Percentiles rank a stretch among this genome's conserved stretches.
These are phyloP conservation scores for Cucurbita moschata DNA, from an alignment of 306 rosid species.

Conservation along the genomic window DNA sequence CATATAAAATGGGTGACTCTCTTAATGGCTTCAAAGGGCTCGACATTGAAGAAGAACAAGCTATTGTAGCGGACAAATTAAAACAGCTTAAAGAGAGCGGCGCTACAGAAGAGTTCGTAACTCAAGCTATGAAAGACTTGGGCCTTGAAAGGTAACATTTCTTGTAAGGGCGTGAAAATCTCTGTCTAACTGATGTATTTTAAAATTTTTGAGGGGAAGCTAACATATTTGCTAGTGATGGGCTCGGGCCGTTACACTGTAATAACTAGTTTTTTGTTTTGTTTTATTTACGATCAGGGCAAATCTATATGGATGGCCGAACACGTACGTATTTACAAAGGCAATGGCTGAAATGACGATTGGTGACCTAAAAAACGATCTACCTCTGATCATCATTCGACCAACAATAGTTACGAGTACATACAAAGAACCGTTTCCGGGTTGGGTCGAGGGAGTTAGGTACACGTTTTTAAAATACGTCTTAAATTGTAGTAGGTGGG, in stretches of 20 bases:
- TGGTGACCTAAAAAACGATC: constrained; percentile 21
- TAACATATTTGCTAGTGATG: too few species aligned
- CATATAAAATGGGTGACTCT: constrained; percentile 41
- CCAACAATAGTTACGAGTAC: constrained; percentile 72
- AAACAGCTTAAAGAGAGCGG: constrained; percentile 23
- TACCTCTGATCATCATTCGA: constrained; percentile 37
- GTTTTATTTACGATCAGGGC: constrained; percentile 24
- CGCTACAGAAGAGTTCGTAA: constrained; percentile 25
- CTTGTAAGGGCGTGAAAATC: too few species aligned
- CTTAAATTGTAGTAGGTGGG: not conserved
- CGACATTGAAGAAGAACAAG: constrained; percentile 39
- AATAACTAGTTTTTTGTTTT: not conserved
- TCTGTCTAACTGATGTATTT: too few species aligned
- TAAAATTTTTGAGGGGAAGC: too few species aligned
- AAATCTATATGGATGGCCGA: constrained; percentile 74
- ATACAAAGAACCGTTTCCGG: constrained; percentile 65
- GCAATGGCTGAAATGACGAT: constrained; percentile 74
- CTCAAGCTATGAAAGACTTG: constrained; percentile 50
- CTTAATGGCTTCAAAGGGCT: constrained; percentile 47
- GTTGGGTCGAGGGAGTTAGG: constrained; percentile 82
- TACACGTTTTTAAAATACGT: not conserved
- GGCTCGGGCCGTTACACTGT: too few species aligned
- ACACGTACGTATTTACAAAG: constrained; percentile 70
- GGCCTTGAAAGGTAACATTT: constrained; percentile 37
- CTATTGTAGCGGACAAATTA: constrained; percentile 16